Evolutionary conservation across 75 land plant genomes (phyloP).

Genomic region (Ceratopteris richardii): DNA sequence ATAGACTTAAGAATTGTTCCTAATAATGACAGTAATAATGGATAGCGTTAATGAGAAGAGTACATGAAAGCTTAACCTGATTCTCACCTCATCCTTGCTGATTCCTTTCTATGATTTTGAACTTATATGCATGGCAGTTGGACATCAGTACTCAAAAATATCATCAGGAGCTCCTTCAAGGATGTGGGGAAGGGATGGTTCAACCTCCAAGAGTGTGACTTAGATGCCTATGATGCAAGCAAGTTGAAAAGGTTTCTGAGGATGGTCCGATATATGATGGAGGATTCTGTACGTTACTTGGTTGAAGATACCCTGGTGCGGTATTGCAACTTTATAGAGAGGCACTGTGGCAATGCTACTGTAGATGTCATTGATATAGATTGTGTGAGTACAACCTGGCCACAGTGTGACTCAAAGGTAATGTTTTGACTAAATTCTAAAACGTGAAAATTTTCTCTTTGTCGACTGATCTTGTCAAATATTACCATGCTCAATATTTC

Average conservation of each 20-base stretch:
- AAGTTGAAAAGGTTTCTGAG: constrained; percentile 25
- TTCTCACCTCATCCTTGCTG: no score
- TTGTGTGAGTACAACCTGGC: constrained; percentile 19
- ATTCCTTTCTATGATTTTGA: no score
- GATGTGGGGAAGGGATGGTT: constrained; percentile 40
- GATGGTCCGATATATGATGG: constrained; percentile 35
- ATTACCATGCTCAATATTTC: no score
- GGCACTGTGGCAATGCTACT: constrained; percentile 12
- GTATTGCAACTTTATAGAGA: constrained; percentile 20
- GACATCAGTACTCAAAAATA: constrained; percentile 26
- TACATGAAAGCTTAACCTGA: no score
- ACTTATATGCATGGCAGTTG: constrained; percentile 11
- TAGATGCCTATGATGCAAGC: constrained; percentile 30
- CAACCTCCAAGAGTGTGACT: constrained; percentile 21
- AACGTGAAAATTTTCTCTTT: no score
- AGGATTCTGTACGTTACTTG: constrained; percentile 25
- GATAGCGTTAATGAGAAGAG: no score
- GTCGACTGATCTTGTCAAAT: no score
- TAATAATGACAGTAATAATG: no score
- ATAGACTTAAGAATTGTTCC: no score
- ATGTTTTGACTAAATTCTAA: neutral
- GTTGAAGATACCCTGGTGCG: constrained; percentile 14
- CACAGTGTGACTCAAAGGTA: constrained; percentile 5
- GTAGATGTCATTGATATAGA: constrained; percentile 17
- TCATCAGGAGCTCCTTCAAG: constrained; percentile 24